Evolutionary conservation across 2,329 filamentous ascomycete genomes (phyloP).

Genomic region (Rhinocladiella mackenziei): DNA sequence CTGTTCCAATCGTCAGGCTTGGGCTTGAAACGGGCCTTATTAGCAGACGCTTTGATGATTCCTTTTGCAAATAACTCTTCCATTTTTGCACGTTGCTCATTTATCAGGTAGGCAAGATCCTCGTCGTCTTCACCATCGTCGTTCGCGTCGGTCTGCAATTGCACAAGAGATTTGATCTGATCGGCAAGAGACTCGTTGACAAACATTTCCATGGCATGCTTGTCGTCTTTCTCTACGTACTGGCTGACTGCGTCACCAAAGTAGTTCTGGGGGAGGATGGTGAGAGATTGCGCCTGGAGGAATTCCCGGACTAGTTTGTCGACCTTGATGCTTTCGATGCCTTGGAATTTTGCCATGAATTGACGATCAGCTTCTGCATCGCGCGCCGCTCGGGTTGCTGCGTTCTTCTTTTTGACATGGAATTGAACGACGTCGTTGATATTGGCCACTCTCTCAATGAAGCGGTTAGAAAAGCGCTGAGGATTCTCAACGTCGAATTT

Average conservation of each 20-base stretch:
- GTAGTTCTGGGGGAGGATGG: slow-evolving; percentile 84
- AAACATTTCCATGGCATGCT: slow-evolving; percentile 80
- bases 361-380: slow-evolving; percentile 61
- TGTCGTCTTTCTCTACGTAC: slow-evolving; percentile 94
- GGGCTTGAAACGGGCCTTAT: slow-evolving; percentile 63
- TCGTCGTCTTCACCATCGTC: slow-evolving; percentile 61
- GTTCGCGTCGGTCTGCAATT: slow-evolving; percentile 63
- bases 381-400: slow-evolving; percentile 45
- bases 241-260: slow-evolving; percentile 91
- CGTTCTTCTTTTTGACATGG: slow-evolving; percentile 74
- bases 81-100: slow-evolving; percentile 63
- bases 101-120: slow-evolving; percentile 69
- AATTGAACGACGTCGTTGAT: slow-evolving; percentile 91
- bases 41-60: slow-evolving; percentile 49
- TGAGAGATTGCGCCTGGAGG: slow-evolving; percentile 78
- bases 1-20: slow-evolving; percentile 80
- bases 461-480: slow-evolving; percentile 90
- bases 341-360: slow-evolving; percentile 56
- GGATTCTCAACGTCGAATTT: slow-evolving; percentile 91
- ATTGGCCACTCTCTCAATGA: slow-evolving; percentile 86
- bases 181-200: slow-evolving; percentile 66
- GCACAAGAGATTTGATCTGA: slow-evolving; percentile 67
- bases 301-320: slow-evolving; percentile 86
- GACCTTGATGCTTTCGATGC: slow-evolving; percentile 75
- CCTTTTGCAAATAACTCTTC: slow-evolving; percentile 70